Evolutionary conservation across 805 yeast species (phyloP), one percentile per base, ranked within the genome.

Genomic region (Candida arabinofermentans): DNA sequence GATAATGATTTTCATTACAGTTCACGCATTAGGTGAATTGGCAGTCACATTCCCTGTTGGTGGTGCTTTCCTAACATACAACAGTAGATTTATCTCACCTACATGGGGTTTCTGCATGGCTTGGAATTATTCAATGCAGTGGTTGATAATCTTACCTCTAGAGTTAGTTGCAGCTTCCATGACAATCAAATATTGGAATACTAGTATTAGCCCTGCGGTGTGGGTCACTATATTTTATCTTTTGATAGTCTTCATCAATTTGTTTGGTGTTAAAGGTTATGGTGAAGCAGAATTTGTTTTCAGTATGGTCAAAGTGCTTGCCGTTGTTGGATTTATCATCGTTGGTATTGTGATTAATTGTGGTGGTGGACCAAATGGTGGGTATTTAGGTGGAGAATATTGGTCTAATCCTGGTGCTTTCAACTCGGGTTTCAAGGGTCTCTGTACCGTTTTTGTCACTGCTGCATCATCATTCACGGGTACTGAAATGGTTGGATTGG

Each of bases 211-310:
- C 47, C 63, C 79, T 1, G 79, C 74, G 35, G 74, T 72, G 4
- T 78, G 70, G 54, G 75, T 75, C 27, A 69, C 74, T 1, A 67
- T 77, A 19, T 77, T 78, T 48, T 79, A 69, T 54, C 64, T 66
- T 1, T 51, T 72, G 22, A 69, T 79, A 42, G 57, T 74, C 23
- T 43, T 56, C 34, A 71, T 78, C 45, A 78, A 78, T 58, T 55
- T 78, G 40, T 69, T 74, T 42, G 83, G 84, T 41, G 77, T 77
- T 16, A 66, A 66, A 49, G 83, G 82, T 34, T 79, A 77, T 52
- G 83, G 83, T 54, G 85, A 79, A 58, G 76, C 77, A 21, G 85
- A 79, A 54, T 77, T 72, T 49, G 53, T 72, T 24, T 70, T 79
- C 50, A 72, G 77, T 46, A 36, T 66, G 24, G 65, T 73, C 44